phyloP scores from a whole-genome alignment of 805 yeast species.

The Metschnikowia continentalis region DNA sequence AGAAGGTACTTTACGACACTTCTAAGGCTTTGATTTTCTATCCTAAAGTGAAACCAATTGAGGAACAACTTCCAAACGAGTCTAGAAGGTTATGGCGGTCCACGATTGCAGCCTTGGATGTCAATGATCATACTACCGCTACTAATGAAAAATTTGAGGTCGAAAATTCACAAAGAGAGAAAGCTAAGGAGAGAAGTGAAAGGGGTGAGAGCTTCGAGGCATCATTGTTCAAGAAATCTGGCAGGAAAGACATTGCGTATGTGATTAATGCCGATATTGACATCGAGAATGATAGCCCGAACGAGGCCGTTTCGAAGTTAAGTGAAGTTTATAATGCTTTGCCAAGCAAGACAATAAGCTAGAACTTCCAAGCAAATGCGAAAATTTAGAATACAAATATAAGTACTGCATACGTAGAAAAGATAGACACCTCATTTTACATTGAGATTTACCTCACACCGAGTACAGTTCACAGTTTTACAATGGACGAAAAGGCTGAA shows the following conservation, averaged over 20 bases:
- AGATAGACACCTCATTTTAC: background rate
- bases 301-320: background rate
- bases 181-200: conserved; percentile 58
- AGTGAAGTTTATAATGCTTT: background rate
- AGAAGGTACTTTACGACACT: conserved; percentile 39
- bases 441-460: background rate
- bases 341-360: background rate
- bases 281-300: conserved; percentile 1
- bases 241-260: background rate
- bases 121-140: conserved; percentile 75
- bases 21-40: conserved; percentile 49
- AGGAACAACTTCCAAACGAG: conserved; percentile 78
- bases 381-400: background rate
- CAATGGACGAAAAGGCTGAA: background rate
- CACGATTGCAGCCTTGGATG: conserved; percentile 76
- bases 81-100: conserved; percentile 79
- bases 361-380: background rate
- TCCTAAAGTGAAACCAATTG: conserved; percentile 74
- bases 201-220: conserved; percentile 82
- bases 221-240: conserved; percentile 49
- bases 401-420: background rate
- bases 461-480: background rate
- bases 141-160: conserved; percentile 85
- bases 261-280: conserved; percentile 2
- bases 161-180: conserved; percentile 78